Evolutionary conservation across 2,329 filamentous ascomycete species (phyloP), one percentile per base, ranked within the genome.

Genomic region (Fusarium fracticaudum): DNA sequence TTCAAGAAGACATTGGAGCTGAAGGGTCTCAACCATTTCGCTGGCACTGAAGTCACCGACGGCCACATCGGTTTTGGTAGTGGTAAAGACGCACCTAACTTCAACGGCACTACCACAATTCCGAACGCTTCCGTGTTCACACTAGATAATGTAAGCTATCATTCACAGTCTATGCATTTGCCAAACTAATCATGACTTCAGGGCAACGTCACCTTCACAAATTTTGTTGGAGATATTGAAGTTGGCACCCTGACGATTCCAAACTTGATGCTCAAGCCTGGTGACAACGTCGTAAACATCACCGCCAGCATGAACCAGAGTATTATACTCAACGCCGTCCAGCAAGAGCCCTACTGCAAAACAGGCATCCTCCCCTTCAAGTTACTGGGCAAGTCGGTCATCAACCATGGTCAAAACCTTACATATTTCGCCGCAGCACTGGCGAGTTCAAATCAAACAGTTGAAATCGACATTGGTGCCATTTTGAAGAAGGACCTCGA

Each of bases 111-210:
- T 20, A 86, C 87, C 65, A 84, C 84, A 64, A 91, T 93, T 58
- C 90, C 90, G 73, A 94, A 93, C 80, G 86, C 85, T 12, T 92
- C 91, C 4, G 82, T 89, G 59, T 86, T 92, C 78, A 89, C 87
- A n/a, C 85, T 93, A 60, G 87, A 91, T 40, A 87, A 93, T 76
- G 89, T 90, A 83, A 82, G 87, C 84, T 8, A 38, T 22, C 54
- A 6, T 20, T 64, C 45, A 47, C 26, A n/a, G 22, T 48, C 13
- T 13, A 8, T 22, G 8, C 31, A 38, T 20, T 17, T 31, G 18
- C 33, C 31, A 59, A 41, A 55, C 63, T 77, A 51, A 74, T 55
- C 50, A 17, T 20, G 12, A 40, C 31, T 53, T 20, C 35, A 91
- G 85, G 92, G 92, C 76, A 91, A 93, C 76, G 84, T 89, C 41